Base-by-base conservation (phyloP, 2,329 filamentous ascomycete species). In the Claviceps monticola region DNA sequence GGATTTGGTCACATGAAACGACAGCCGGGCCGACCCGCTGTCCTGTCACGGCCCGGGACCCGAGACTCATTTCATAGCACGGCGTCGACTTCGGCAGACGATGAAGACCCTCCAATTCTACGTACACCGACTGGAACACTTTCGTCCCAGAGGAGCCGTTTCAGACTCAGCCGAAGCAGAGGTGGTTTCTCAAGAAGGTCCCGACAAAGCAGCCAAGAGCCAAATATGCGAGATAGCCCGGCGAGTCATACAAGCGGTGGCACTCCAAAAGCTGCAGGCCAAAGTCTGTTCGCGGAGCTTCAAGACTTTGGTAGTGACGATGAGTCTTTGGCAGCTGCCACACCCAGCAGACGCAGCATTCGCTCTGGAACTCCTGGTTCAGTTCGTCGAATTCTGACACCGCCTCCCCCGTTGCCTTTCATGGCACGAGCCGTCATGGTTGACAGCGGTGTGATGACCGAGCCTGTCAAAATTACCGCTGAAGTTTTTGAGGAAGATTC, bases 241-340 rank as follows among this genome's bases (percentile, higher is more conserved):
- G 74, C 74, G 48, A 80, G 78, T 61, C 73, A 76, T 56, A 69
- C 66, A 17, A 74, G 71, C 54, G 75, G 72, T 58, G 75, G 71
- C 56, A 79, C 76, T 3, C 72, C 78, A 9, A 70, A 76, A 52
- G 66, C 67, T 44, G 68, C 79, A 16, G 68, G 80, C 16, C 87
- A 95, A 71, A 97, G 86, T 61, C 73, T 98, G 49, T 95, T 93
- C 64, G 89, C 89, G 42, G 93, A 98, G 67, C 76, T 98, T 43
- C 88, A 86, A 50, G 87, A 88, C 57, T 72, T 96, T 44, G 84
- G 80, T 55, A 80, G 81, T 56, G 84, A 85, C 58, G 86, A 88
- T 56, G 86, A 88, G 54, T 83, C 84, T 55, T 83, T 85, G 51
- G 72, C 72, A 17, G 74, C 69, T 37, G 75, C 70, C 26, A 82